A percentile compares a stretch with the other conserved stretches of the same genome.
phyloP scores from a whole-genome alignment of 2,329 filamentous ascomycete genomes.

The Alternaria infectoria region DNA sequence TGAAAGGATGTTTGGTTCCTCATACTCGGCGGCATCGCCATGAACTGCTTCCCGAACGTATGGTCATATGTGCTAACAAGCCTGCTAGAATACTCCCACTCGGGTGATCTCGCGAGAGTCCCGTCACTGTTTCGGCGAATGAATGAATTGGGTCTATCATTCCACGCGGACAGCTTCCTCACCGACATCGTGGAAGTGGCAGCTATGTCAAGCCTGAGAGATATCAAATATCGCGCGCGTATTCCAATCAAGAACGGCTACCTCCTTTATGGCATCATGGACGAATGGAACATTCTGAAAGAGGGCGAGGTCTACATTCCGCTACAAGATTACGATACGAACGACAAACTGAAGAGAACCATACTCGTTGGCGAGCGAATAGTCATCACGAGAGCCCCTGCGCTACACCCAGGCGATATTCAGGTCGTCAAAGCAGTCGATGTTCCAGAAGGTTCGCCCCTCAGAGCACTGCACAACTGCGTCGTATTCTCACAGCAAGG shows the following conservation, averaged over 20 bases:
- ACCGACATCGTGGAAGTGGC: slow-evolving; percentile 73
- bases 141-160: slow-evolving; percentile 65
- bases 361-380: slow-evolving; percentile 49
- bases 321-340: slow-evolving; percentile 53
- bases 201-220: slow-evolving; percentile 72
- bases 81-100: slow-evolving; percentile 57
- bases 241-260: slow-evolving; percentile 74
- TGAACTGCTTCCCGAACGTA: not conserved
- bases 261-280: slow-evolving; percentile 84
- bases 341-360: slow-evolving; percentile 16
- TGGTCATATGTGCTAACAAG: not conserved
- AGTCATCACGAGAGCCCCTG: slow-evolving; percentile 78
- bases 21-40: not conserved
- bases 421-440: slow-evolving; percentile 67
- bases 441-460: slow-evolving; percentile 65
- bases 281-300: slow-evolving; percentile 73
- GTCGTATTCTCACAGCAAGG: slow-evolving; percentile 79
- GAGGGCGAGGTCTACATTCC: slow-evolving; percentile 74
- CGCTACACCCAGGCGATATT: slow-evolving; percentile 81
- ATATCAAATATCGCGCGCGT: slow-evolving; percentile 78
- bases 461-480: slow-evolving; percentile 71
- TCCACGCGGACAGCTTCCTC: slow-evolving; percentile 72
- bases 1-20: not conserved
- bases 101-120: slow-evolving; percentile 67
- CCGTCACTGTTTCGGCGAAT: slow-evolving; percentile 68